Conservation (phyloP, 139 green algal species). For the Chlamydomonas sp. region DNA sequence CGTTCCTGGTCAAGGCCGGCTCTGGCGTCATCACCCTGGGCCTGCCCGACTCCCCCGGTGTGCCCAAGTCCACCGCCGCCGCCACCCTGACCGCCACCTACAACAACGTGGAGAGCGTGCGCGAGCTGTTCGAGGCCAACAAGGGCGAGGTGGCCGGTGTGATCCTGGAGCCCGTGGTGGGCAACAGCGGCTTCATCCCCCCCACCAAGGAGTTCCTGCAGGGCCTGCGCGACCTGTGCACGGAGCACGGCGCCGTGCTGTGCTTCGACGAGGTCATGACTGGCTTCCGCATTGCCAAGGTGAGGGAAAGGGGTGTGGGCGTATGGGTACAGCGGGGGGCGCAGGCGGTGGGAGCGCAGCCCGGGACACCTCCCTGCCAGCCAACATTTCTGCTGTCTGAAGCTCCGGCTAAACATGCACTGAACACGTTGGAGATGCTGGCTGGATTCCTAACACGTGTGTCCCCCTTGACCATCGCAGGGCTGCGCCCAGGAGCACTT, state of each 20-base stretch:
- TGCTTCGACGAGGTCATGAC: constrained; percentile 99
- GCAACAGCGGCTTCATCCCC: constrained; percentile 98
- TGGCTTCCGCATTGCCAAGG: constrained; percentile 92
- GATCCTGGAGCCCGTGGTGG: constrained; percentile 96
- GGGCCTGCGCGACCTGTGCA: constrained; percentile 90
- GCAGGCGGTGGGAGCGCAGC: too few relatives aligned
- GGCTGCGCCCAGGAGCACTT: constrained; percentile 93
- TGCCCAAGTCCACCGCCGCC: constrained; percentile 61
- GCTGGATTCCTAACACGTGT: background rate
- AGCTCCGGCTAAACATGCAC: too few relatives aligned
- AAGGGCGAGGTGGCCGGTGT: constrained; percentile 97
- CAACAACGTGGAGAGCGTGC: constrained; percentile 82
- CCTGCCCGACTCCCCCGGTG: constrained; percentile 95
- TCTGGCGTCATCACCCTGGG: constrained; percentile 92
- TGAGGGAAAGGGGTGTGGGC: constrained; percentile 46
- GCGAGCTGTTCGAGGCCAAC: constrained; percentile 91
- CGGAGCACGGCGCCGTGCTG: constrained; percentile 90
- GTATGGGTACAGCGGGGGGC: background rate
- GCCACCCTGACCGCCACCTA: constrained; percentile 76
- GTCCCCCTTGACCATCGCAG: background rate
- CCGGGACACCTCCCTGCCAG: too few relatives aligned
- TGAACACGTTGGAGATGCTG: too few relatives aligned
- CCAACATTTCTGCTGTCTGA: too few relatives aligned
- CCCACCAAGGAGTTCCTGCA: constrained; percentile 94
- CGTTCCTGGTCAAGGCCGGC: constrained; percentile 96